phyloP scores from a whole-genome alignment of 202 grass and related monocot genomes.

The Carex sylvatica region DNA sequence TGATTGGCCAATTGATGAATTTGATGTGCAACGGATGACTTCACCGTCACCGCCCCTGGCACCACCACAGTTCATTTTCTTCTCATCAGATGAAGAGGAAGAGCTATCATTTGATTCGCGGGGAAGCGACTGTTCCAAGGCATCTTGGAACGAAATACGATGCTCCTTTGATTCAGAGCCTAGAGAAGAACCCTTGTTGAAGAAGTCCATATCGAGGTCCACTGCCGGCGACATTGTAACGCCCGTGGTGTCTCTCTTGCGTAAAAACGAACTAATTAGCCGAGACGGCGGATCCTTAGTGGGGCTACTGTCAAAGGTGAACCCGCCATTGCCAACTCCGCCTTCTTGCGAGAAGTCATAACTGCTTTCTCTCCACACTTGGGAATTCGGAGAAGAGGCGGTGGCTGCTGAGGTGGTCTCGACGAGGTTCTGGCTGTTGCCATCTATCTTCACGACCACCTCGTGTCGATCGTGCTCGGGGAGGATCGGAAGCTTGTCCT shows the following conservation, averaged over 20 bases:
- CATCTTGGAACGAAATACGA: constrained; percentile 58
- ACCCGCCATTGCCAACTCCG: neutral
- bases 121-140: constrained; percentile 22
- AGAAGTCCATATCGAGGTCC: constrained; percentile 64
- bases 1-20: constrained; percentile 6
- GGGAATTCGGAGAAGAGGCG: constrained; percentile 23
- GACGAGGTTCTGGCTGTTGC: constrained; percentile 29
- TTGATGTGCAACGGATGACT: constrained; percentile 54
- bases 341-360: constrained; percentile 56
- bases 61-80: neutral
- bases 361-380: constrained; percentile 59
- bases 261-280: constrained; percentile 73
- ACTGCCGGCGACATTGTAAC: constrained; percentile 53
- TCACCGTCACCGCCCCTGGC: constrained; percentile 19
- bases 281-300: constrained; percentile 61
- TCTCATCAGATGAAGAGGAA: constrained; percentile 39
- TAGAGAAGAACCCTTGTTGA: constrained; percentile 23
- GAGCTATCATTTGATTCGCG: constrained; percentile 28
- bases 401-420: neutral
- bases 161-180: constrained; percentile 43
- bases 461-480: constrained; percentile 24
- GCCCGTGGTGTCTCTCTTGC: constrained; percentile 55
- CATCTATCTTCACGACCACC: constrained; percentile 75
- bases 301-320: constrained; percentile 58
- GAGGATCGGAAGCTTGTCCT: constrained; percentile 35